phyloP scores from a whole-genome alignment of 345 rosid genomes.

The Lepidium didymum region DNA sequence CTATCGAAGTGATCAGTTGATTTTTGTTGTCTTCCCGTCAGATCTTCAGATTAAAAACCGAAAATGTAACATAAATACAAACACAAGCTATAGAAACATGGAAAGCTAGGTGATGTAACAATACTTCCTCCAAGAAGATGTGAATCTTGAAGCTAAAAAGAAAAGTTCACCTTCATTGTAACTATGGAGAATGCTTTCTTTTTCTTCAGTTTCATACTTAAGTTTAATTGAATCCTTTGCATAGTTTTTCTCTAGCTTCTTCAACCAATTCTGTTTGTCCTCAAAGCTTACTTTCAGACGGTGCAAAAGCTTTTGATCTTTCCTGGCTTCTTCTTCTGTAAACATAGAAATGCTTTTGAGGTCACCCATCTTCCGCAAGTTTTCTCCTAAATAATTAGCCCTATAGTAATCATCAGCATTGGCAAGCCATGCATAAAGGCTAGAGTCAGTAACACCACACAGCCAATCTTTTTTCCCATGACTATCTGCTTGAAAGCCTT shows the following conservation, averaged over 20 bases:
- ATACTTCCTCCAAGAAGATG: background rate
- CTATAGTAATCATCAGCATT: constrained; percentile 72
- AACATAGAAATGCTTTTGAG: constrained; percentile 69
- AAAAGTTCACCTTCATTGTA: constrained; percentile 66
- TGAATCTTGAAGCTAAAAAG: constrained; percentile 4
- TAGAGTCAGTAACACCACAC: constrained; percentile 34
- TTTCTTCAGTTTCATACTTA: constrained; percentile 50
- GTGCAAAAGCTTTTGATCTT: constrained; percentile 58
- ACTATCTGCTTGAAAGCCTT: constrained; percentile 75
- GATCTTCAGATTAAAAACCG: constrained; percentile 43
- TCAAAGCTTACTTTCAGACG: constrained; percentile 49
- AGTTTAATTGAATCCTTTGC: constrained; percentile 46
- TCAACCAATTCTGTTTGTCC: constrained; percentile 43
- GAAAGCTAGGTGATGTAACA: constrained; percentile 1
- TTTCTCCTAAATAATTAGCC: constrained; percentile 59
- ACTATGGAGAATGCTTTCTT: constrained; percentile 65
- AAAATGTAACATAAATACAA: background rate
- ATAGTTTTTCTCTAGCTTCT: constrained; percentile 53
- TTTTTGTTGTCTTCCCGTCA: constrained; percentile 62
- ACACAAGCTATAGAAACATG: constrained; percentile 4
- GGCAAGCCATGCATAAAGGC: constrained; percentile 92
- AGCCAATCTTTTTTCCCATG: constrained; percentile 79
- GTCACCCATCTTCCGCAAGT: constrained; percentile 67
- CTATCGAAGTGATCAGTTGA: constrained; percentile 73
- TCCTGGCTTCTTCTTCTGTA: constrained; percentile 82